phyloP scores from a whole-genome alignment of 345 rosid genomes.

The Eucalyptus dawsonii region DNA sequence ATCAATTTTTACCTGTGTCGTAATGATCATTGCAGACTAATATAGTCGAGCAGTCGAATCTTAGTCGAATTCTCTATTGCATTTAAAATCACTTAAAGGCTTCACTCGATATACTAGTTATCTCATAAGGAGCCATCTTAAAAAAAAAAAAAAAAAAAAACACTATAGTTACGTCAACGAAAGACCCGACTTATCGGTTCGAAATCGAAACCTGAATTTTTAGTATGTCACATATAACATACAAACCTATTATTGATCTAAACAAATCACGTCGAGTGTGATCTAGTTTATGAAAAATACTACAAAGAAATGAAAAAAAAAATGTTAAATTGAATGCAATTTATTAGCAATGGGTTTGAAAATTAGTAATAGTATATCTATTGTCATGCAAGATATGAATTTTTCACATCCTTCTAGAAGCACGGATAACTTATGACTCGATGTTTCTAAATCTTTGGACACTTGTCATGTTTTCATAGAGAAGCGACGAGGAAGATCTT shows the following conservation, averaged over 20 bases:
- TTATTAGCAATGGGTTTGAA: neutral
- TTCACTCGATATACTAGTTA: too few relatives aligned
- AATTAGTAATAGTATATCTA: neutral
- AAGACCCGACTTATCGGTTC: accelerated
- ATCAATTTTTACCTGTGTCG: accelerated
- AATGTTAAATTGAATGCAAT: neutral
- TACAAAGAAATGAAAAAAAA: neutral
- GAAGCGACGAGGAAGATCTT: neutral
- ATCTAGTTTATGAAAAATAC: neutral
- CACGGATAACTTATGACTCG: neutral
- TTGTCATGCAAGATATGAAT: neutral
- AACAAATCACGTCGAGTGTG: neutral
- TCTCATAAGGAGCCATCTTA: accelerated
- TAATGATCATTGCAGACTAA: too few relatives aligned
- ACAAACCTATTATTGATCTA: neutral
- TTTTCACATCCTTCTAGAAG: neutral
- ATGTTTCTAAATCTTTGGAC: neutral
- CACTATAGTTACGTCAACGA: accelerated
- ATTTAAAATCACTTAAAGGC: accelerated
- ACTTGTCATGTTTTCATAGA: neutral
- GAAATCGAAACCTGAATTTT: accelerated
- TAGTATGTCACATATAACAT: too few relatives aligned
- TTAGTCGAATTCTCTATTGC: accelerated
- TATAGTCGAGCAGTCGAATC: accelerated
- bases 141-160: accelerated